Percentiles rank a stretch among this genome's conserved stretches.
Evolutionary conservation across 2,329 filamentous ascomycete genomes (phyloP).

Genomic region (Talaromyces sp.): DNA sequence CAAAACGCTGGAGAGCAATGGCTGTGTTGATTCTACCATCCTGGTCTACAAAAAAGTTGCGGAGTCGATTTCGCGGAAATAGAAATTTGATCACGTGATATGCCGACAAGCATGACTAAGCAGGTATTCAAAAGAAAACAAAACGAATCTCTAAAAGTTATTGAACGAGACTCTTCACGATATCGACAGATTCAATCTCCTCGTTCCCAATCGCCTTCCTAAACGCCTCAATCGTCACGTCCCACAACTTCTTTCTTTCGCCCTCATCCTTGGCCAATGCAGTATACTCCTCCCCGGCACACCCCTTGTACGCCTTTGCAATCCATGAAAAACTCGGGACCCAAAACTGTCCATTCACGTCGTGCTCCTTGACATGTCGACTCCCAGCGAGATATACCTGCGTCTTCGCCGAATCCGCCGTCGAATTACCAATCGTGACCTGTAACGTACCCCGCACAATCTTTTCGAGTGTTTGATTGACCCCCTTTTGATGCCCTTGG

Average conservation of each 20-base stretch:
- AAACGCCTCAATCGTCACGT: constrained; percentile 10
- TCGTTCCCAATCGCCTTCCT: constrained; percentile 13
- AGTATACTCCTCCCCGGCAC: constrained; percentile 13
- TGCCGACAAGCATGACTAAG: not conserved
- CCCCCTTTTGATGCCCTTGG: constrained; percentile 7
- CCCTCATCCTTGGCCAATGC: constrained; percentile 10
- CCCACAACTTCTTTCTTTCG: constrained; percentile 13
- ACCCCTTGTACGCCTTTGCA: constrained; percentile 10
- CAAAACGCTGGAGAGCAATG: not conserved
- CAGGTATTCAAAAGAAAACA: not conserved
- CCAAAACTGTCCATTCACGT: constrained; percentile 9
- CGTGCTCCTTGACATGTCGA: constrained; percentile 6
- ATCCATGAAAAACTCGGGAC: constrained; percentile 8
- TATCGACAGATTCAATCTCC: constrained; percentile 11
- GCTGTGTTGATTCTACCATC: not conserved
- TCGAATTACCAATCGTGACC: constrained; percentile 13
- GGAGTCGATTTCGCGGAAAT: constrained; percentile 5
- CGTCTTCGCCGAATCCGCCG: constrained; percentile 14
- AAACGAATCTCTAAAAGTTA: not conserved
- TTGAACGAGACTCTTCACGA: constrained; percentile 7
- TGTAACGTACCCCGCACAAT: not conserved
- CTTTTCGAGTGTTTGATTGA: constrained; percentile 6
- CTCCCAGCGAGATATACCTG: constrained; percentile 15
- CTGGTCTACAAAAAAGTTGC: constrained; percentile 4
- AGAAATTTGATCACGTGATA: not conserved